These are phyloP conservation scores for Malus sylvestris DNA, from an alignment of 306 rosid genomes.

Conservation along the genomic window DNA sequence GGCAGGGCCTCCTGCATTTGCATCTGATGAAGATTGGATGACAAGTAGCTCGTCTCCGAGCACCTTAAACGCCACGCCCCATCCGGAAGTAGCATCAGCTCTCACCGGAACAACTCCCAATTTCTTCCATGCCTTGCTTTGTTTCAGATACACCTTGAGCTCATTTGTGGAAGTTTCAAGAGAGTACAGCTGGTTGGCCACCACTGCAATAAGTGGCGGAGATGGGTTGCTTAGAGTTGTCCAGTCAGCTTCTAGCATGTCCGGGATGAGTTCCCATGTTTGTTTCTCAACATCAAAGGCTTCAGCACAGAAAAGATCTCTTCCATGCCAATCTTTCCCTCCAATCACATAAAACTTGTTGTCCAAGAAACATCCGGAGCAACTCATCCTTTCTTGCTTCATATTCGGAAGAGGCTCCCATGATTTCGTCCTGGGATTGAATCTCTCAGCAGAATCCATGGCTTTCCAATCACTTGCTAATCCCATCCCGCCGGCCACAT, in stretches of 20 bases:
- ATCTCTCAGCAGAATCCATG: constrained; percentile 58
- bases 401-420: constrained; percentile 71
- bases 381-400: constrained; percentile 40
- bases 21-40: constrained; percentile 43
- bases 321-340: constrained; percentile 46
- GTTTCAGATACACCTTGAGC: constrained; percentile 54
- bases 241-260: constrained; percentile 35
- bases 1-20: constrained; percentile 12
- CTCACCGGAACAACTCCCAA: constrained; percentile 63
- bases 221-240: constrained; percentile 23
- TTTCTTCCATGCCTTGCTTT: constrained; percentile 49
- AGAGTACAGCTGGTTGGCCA: constrained; percentile 49
- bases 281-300: constrained; percentile 44
- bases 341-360: constrained; percentile 69
- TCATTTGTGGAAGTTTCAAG: constrained; percentile 54
- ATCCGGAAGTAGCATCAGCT: constrained; percentile 54
- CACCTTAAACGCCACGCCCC: constrained; percentile 85
- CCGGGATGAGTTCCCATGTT: constrained; percentile 51
- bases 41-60: constrained; percentile 70
- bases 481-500: constrained; percentile 69
- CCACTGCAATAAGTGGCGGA: constrained; percentile 82
- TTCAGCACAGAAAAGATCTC: constrained; percentile 54
- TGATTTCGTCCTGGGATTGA: constrained; percentile 31
- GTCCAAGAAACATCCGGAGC: constrained; percentile 82
- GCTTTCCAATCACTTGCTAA: constrained; percentile 18